Evolutionary conservation across 2,329 filamentous ascomycete genomes (phyloP).

Genomic region (Penicillium sp.): DNA sequence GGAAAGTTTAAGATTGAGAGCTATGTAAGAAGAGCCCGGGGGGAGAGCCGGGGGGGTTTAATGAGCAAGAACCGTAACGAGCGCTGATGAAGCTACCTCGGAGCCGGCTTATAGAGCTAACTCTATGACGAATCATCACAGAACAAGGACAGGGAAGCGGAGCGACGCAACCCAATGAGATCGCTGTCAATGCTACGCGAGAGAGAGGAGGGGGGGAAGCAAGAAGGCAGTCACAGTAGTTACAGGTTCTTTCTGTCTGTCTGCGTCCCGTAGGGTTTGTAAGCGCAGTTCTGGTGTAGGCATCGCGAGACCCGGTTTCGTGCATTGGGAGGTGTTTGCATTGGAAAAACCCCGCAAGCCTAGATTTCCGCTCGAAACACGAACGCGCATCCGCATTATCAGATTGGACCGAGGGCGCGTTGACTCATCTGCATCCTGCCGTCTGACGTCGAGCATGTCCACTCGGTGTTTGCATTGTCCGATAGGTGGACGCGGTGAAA

Average conservation of each 20-base stretch:
- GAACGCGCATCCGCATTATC: constrained; percentile 8
- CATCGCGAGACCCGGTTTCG: constrained; percentile 19
- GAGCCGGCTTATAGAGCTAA: constrained; percentile 10
- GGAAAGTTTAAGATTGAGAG: neutral
- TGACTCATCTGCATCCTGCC: constrained; percentile 10
- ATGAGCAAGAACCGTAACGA: neutral
- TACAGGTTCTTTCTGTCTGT: neutral
- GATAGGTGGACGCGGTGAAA: constrained; percentile 1
- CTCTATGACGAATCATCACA: constrained; percentile 26
- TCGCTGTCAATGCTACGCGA: constrained; percentile 1
- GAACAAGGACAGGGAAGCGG: constrained; percentile 6
- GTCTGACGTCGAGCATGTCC: constrained; percentile 17
- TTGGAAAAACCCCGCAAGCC: constrained; percentile 22
- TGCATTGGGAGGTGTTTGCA: constrained; percentile 20
- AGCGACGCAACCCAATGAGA: constrained; percentile 7
- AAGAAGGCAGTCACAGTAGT: constrained; percentile 1
- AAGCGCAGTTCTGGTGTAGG: constrained; percentile 7
- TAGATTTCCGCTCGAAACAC: constrained; percentile 16
- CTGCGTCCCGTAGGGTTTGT: constrained; percentile 3
- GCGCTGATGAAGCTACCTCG: constrained; percentile 8
- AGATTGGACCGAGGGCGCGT: constrained; percentile 8
- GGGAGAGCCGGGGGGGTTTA: neutral
- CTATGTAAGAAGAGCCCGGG: neutral
- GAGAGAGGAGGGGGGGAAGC: neutral
- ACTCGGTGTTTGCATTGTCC: constrained; percentile 17